Conservation (phyloP, 345 rosid genomes). For the Gynandropsis gynandra region DNA sequence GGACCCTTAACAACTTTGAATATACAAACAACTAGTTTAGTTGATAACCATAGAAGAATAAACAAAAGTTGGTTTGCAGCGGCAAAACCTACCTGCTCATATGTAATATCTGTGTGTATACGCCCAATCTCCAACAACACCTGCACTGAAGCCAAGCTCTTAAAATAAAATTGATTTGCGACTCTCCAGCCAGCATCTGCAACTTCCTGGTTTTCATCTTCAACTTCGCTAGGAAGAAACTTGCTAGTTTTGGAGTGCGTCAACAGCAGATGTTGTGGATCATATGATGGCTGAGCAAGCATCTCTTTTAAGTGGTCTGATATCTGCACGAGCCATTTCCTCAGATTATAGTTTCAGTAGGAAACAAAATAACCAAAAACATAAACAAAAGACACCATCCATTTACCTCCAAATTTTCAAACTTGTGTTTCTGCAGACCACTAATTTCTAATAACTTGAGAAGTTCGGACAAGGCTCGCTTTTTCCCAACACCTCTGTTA, state of each 20-base stretch:
- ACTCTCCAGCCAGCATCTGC: conserved; percentile 51
- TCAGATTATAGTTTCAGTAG: conserved; percentile 7
- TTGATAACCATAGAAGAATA: conserved; percentile 4
- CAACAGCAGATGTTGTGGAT: conserved; percentile 54
- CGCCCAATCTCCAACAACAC: conserved; percentile 49
- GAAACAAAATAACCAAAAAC: conserved; percentile 12
- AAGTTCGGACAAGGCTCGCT: conserved; percentile 61
- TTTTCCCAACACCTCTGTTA: conserved; percentile 49
- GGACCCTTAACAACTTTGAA: conserved; percentile 6
- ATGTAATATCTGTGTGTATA: conserved; percentile 64
- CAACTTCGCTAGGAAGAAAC: conserved; percentile 25
- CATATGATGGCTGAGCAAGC: conserved; percentile 64
- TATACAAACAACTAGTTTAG: conserved; percentile 9
- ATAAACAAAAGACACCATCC: conserved; percentile 15
- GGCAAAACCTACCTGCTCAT: conserved; percentile 56
- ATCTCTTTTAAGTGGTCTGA: conserved; percentile 47
- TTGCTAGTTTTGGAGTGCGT: conserved; percentile 30
- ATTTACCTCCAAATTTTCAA: conserved; percentile 53
- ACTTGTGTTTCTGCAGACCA: conserved; percentile 78
- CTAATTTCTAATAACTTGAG: conserved; percentile 60
- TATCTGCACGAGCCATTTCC: conserved; percentile 36
- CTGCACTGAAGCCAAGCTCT: conserved; percentile 73
- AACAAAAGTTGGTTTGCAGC: conserved; percentile 6
- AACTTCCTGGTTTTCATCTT: conserved; percentile 17
- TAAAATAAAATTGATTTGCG: conserved; percentile 65